Base-by-base conservation (phyloP, 306 rosid species). In the Heteromeles arbutifolia region DNA sequence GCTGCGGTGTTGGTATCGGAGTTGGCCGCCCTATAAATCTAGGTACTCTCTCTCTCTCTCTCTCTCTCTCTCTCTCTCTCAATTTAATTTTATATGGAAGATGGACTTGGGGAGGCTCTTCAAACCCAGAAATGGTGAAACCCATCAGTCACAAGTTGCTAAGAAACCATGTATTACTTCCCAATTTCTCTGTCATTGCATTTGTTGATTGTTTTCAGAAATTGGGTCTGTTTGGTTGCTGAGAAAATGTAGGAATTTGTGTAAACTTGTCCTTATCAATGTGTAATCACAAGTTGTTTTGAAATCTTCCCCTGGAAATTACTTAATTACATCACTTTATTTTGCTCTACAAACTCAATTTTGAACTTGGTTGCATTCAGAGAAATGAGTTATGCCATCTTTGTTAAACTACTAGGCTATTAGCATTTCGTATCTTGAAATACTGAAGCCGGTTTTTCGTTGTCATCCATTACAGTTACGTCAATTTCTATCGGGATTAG, bases 1-100 rank as follows among this genome's bases (percentile, higher is more conserved):
- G 96, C 17, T 95, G 97, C 64, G 97, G 97, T 67, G 84, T 89
- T 53, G 98, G 98, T 52, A 89, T 95, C 85, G 98, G 98, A 76
- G 92, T 90, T 83, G 98, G 98, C 15, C 95, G 93, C 80, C 98
- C 98, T 80, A 78, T 95, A 68, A 92, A 95, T 87, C 76, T 95
- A 74, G 95, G 98, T 92, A 90, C 80, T 29, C 48, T 61, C 80
- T 29, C 48, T 61, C 67, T 72, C 43, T 61, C 11, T 8, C 31
- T 26, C n/a, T n/a, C n/a, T n/a, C n/a, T n/a, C n/a, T n/a, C n/a
- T 57, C 8, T 53, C 21, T 29, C 56, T 57, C 45, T n/a, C 29
- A 22, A 7, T 21, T 32, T 39, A 21, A 28, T 63, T 70, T 24
- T 71, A 2, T 24, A 21, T 34, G 73, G 77, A 62, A 31, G 25